phyloP scores from a whole-genome alignment of 108 stramenopile species.

The Cylindrotheca closterium region DNA sequence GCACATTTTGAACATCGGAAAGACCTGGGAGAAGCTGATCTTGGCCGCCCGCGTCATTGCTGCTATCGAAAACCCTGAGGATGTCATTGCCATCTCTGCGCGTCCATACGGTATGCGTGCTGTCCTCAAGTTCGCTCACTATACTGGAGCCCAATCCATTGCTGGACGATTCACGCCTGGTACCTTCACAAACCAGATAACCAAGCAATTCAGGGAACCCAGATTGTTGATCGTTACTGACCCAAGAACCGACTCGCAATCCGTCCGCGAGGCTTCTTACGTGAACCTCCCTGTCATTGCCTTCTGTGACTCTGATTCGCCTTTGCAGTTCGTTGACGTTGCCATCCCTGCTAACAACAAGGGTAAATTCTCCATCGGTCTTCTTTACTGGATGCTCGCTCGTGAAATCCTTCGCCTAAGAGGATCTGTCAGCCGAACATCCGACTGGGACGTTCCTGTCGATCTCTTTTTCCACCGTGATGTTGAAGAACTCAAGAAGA shows the following conservation, averaged over 20 bases:
- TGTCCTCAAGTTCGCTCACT: slow-evolving; percentile 99
- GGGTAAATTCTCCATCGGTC: slow-evolving; percentile 99
- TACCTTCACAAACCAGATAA: slow-evolving; percentile 99
- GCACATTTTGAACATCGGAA: slow-evolving; percentile 99
- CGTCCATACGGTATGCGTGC: slow-evolving; percentile 99
- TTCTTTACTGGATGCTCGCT: slow-evolving; percentile 98
- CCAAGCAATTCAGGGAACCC: slow-evolving; percentile 99
- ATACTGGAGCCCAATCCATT: slow-evolving; percentile 98
- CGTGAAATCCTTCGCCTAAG: slow-evolving; percentile 98
- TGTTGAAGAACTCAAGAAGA: slow-evolving; percentile 99
- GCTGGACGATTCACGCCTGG: slow-evolving; percentile 99
- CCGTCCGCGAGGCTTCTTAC: slow-evolving; percentile 96
- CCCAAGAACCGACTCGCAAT: slow-evolving; percentile 96
- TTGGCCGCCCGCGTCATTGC: slow-evolving; percentile 99
- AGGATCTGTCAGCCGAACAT: slow-evolving; percentile 89
- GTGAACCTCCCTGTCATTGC: slow-evolving; percentile 99
- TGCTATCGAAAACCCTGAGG: slow-evolving; percentile 99
- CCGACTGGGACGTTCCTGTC: slow-evolving; percentile 97
- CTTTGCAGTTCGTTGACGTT: slow-evolving; percentile 96
- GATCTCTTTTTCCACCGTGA: slow-evolving; percentile 99
- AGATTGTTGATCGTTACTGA: slow-evolving; percentile 99
- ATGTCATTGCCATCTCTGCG: slow-evolving; percentile 99
- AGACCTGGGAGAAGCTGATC: slow-evolving; percentile 99
- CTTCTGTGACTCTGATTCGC: slow-evolving; percentile 99
- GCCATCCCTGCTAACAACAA: slow-evolving; percentile 99